Conservation (phyloP, 345 rosid species). For the Eutrema japonicum region DNA sequence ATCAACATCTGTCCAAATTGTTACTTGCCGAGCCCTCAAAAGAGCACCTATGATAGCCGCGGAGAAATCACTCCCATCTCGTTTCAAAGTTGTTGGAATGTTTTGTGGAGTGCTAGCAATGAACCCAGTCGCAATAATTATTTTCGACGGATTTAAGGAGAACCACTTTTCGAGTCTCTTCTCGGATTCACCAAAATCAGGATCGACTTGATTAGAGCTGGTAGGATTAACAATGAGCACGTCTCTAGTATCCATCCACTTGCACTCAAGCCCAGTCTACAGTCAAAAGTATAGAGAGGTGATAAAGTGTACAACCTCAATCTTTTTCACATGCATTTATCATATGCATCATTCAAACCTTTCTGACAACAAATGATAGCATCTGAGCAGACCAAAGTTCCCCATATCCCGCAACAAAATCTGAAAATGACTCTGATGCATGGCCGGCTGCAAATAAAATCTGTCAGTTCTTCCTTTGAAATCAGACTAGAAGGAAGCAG, state of each 20-base stretch:
- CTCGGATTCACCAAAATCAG: conserved; percentile 80
- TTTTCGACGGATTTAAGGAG: conserved; percentile 61
- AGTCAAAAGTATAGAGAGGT: conserved; percentile 21
- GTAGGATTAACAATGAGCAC: conserved; percentile 90
- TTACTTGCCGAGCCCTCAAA: conserved; percentile 77
- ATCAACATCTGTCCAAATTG: conserved; percentile 99
- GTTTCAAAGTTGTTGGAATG: conserved; percentile 95
- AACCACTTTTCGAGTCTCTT: conserved; percentile 83
- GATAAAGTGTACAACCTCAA: conserved; percentile 20
- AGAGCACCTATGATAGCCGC: conserved; percentile 97
- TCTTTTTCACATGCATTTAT: not conserved
- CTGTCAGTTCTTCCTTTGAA: conserved; percentile 11
- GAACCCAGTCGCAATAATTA: conserved; percentile 92
- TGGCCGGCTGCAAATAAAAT: conserved; percentile 76
- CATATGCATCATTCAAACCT: conserved; percentile 53
- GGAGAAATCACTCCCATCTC: conserved; percentile 99
- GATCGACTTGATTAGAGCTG: conserved; percentile 93
- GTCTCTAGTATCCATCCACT: conserved; percentile 99
- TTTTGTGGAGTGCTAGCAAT: conserved; percentile 95
- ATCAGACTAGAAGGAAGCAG: conserved; percentile 11
- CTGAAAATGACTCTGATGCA: conserved; percentile 93
- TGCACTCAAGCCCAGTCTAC: conserved; percentile 80
- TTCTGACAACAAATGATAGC: conserved; percentile 74
- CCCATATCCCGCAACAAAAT: conserved; percentile 95
- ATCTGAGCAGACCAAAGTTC: conserved; percentile 98